Conservation (phyloP, 2,329 filamentous ascomycete species). For the Sclerotinia sclerotiorum region DNA sequence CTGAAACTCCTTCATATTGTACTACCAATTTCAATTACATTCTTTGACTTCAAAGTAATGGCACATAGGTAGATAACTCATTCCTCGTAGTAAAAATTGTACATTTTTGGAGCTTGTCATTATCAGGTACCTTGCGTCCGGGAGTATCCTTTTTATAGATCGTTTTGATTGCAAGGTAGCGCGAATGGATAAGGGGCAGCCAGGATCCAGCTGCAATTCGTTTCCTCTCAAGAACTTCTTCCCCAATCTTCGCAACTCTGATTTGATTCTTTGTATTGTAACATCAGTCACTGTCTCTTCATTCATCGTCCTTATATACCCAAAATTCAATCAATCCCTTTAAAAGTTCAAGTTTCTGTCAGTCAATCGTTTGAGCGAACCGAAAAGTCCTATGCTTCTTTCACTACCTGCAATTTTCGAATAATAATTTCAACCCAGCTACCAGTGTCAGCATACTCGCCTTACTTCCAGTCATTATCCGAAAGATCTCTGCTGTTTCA, state of each 20-base stretch:
- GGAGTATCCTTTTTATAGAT: slow-evolving; percentile 39
- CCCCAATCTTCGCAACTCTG: slow-evolving; percentile 11
- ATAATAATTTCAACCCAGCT: slow-evolving; percentile 16
- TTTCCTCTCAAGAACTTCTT: slow-evolving; percentile 12
- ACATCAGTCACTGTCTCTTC: slow-evolving; percentile 25
- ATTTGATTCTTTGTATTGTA: slow-evolving; percentile 17
- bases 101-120: slow-evolving; percentile 28
- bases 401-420: slow-evolving; percentile 17
- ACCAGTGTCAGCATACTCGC: slow-evolving; percentile 16
- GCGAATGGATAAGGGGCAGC: slow-evolving; percentile 35
- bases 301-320: slow-evolving; percentile 34
- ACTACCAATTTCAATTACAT: slow-evolving; percentile 33
- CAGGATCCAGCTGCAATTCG: slow-evolving; percentile 24
- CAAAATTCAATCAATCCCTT: slow-evolving; percentile 18
- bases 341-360: slow-evolving; percentile 28
- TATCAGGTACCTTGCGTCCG: slow-evolving; percentile 33
- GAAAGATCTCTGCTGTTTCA: slow-evolving; percentile 29
- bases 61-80: slow-evolving; percentile 24
- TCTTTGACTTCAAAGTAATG: slow-evolving; percentile 28
- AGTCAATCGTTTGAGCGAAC: slow-evolving; percentile 38
- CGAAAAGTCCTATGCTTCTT: slow-evolving; percentile 20
- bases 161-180: slow-evolving; percentile 32
- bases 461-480: slow-evolving; percentile 23
- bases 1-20: slow-evolving; percentile 7
- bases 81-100: slow-evolving; percentile 34